These are phyloP conservation scores for Debaryomycetaceae sp. DNA, from an alignment of 1,139 yeast species.

Conservation along the genomic window DNA sequence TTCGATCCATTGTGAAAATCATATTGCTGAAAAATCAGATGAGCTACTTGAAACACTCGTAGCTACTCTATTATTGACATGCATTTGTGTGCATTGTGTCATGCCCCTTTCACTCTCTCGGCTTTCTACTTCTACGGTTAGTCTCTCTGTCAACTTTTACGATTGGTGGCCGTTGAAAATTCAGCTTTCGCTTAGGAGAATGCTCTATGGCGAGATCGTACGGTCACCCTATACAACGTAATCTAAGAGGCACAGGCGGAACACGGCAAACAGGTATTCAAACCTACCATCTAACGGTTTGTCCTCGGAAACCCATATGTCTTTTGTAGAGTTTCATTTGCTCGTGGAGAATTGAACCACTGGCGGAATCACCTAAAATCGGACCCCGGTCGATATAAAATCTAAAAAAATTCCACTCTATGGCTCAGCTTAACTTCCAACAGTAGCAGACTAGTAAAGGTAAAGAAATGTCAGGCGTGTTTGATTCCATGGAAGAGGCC, in stretches of 20 bases:
- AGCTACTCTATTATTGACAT: too few relatives aligned
- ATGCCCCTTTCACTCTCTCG: too few relatives aligned
- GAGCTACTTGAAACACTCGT: too few relatives aligned
- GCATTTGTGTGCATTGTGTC: too few relatives aligned
- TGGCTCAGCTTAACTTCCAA: background rate
- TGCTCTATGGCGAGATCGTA: background rate
- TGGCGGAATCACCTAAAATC: background rate
- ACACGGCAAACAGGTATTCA: background rate
- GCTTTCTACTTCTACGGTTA: too few relatives aligned
- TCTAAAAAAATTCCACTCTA: background rate
- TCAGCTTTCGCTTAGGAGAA: background rate
- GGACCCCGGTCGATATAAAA: background rate
- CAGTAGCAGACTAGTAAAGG: background rate
- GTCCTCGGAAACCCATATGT: background rate
- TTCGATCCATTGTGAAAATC: background rate
- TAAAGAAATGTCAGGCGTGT: slow-evolving; percentile 14
- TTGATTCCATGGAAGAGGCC: slow-evolving; percentile 68
- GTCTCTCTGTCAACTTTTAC: background rate
- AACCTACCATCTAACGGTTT: background rate
- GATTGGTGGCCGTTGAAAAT: background rate
- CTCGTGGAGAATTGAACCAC: background rate
- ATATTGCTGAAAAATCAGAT: too few relatives aligned
- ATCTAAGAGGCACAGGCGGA: background rate
- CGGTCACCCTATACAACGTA: background rate
- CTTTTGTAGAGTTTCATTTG: background rate